Evolutionary conservation across 2,329 filamentous ascomycete species (phyloP).

Genomic region (Colletotrichum tabaci): DNA sequence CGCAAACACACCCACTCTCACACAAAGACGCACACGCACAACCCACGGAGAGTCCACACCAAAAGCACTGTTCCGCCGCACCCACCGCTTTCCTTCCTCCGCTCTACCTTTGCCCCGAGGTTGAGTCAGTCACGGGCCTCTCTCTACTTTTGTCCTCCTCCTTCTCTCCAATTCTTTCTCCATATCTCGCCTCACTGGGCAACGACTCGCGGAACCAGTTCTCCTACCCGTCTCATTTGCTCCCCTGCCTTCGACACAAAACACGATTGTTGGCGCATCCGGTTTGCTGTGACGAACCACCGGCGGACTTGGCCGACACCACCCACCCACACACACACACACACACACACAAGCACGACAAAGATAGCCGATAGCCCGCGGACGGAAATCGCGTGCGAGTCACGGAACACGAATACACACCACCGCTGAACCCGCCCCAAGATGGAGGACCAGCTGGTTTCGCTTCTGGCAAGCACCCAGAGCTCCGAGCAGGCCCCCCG

Average conservation of each 20-base stretch:
- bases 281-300: constrained; percentile 4
- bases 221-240: constrained; percentile 2
- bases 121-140: constrained; percentile 24
- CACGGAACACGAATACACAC: constrained; percentile 7
- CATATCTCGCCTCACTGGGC: constrained; percentile 4
- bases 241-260: neutral
- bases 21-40: constrained; percentile 9
- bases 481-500: constrained; percentile 81
- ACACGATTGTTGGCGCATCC: constrained; percentile 8
- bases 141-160: constrained; percentile 2
- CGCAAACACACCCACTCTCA: constrained; percentile 10
- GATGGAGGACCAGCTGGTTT: constrained; percentile 95
- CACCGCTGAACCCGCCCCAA: constrained; percentile 43
- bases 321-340: neutral
- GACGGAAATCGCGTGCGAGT: neutral
- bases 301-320: constrained; percentile 1
- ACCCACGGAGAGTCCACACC: constrained; percentile 11
- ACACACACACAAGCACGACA: neutral
- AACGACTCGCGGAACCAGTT: constrained; percentile 1
- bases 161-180: neutral
- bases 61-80: neutral
- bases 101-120: neutral
- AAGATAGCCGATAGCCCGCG: neutral
- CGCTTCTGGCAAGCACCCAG: constrained; percentile 90
- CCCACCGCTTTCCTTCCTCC: constrained; percentile 16